Evolutionary conservation across 179 eudicot species (phyloP).

Genomic region (Silene coronaria): DNA sequence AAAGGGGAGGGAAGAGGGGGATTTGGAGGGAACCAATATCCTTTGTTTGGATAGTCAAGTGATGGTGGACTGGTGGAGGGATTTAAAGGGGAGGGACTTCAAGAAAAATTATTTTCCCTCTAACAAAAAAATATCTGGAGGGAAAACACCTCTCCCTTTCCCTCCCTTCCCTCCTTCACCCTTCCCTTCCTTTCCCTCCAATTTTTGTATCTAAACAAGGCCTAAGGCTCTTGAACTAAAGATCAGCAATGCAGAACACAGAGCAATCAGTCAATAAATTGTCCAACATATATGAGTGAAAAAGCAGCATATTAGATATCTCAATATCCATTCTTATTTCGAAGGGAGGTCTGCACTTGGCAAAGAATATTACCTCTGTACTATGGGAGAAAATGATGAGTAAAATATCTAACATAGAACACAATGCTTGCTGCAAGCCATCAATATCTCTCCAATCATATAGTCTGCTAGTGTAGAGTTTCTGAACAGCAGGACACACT

Average conservation of each 20-base stretch:
- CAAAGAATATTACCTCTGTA: conserved; percentile 42
- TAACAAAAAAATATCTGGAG: no score
- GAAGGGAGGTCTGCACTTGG: not conserved
- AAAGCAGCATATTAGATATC: not conserved
- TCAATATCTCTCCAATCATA: conserved; percentile 74
- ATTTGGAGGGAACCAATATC: no score
- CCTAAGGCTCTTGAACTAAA: not conserved
- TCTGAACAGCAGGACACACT: conserved; percentile 35
- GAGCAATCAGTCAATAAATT: not conserved
- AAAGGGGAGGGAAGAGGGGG: no score
- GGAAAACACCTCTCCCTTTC: no score
- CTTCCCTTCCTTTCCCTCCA: no score
- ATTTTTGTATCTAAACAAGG: not conserved
- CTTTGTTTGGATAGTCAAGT: no score
- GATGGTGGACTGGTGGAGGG: no score
- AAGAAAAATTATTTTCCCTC: no score
- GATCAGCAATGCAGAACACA: not conserved
- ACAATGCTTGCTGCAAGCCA: conserved; percentile 62
- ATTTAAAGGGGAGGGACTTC: no score
- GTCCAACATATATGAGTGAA: not conserved
- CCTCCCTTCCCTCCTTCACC: no score
- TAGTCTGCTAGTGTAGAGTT: conserved; percentile 63
- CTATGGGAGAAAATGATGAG: conserved; percentile 45
- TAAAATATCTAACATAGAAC: conserved; percentile 62
- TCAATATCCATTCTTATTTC: not conserved